A percentile compares a stretch with the other conserved stretches of the same genome.
These are phyloP conservation scores for Haplosporangium sp. DNA, from an alignment of 371 early-diverging fungal species.

Conservation along the genomic window DNA sequence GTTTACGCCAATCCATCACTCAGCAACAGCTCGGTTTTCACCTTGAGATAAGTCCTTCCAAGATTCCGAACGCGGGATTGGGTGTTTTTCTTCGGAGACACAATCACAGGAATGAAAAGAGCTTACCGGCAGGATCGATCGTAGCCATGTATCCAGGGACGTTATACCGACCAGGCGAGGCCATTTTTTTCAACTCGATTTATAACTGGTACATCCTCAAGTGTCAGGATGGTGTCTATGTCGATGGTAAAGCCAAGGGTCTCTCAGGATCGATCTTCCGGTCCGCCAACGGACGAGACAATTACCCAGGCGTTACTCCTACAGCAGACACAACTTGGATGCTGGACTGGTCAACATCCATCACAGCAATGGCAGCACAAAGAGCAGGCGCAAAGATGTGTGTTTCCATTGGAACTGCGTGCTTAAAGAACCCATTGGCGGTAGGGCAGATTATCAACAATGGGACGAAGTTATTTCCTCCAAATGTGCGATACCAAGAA, in stretches of 20 bases:
- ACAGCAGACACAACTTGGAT: slow-evolving; percentile 66
- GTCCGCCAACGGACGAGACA: slow-evolving; percentile 62
- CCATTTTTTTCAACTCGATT: slow-evolving; percentile 63
- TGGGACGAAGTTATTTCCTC: slow-evolving; percentile 43
- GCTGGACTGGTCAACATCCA: slow-evolving; percentile 18
- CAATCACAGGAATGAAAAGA: neutral
- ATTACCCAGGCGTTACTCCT: slow-evolving; percentile 66
- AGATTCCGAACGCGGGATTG: slow-evolving; percentile 29
- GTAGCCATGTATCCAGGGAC: slow-evolving; percentile 59
- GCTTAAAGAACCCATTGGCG: slow-evolving; percentile 61
- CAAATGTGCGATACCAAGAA: slow-evolving; percentile 70
- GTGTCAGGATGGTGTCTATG: slow-evolving; percentile 65
- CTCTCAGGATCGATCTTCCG: slow-evolving; percentile 59
- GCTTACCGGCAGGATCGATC: slow-evolving; percentile 12
- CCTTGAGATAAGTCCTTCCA: slow-evolving; percentile 26
- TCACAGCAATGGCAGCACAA: neutral
- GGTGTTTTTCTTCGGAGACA: slow-evolving; percentile 20
- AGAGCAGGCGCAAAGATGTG: neutral
- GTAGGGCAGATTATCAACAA: slow-evolving; percentile 71
- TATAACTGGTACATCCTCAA: slow-evolving; percentile 66
- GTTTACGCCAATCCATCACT: slow-evolving; percentile 8
- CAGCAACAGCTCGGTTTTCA: slow-evolving; percentile 27
- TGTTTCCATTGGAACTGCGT: neutral
- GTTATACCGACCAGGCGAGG: slow-evolving; percentile 63
- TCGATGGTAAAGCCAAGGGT: slow-evolving; percentile 64